Evolutionary conservation across 2,329 filamentous ascomycete genomes (phyloP), one percentile per base, ranked within the genome.

Genomic region (Aotearoamyces nothofagi): DNA sequence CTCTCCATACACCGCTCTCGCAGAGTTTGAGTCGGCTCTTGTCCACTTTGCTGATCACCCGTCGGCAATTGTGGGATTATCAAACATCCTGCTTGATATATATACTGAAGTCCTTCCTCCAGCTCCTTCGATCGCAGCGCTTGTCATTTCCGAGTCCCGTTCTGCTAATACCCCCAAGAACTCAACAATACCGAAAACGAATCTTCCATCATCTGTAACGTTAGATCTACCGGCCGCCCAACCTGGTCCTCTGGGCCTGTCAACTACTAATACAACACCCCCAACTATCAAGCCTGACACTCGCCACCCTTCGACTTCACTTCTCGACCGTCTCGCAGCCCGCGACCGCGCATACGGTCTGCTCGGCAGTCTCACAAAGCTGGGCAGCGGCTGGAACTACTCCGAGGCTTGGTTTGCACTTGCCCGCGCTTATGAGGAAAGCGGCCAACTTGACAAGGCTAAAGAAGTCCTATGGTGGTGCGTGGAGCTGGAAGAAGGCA

Each of bases 381-480:
- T 86, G 6, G 87, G 87, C 6, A 65, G 62, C 9, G 81, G 83
- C 0, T 98, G 90, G 90, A 87, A 94, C 52, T 70, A 78, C 49
- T 75, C 81, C 0, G 90, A 96, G 49, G 90, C 87, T 4, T 98
- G 90, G 90, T 87, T 83, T 46, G 70, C 78, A 4, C 66, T 98
- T 17, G 81, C 84, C 1, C 65, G 83, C 37, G 84, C 82, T 7
- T 81, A 94, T 46, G 90, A 98, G 53, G 72, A 84, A 47, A 80
- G 81, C 33, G 80, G 78, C 0, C 81, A 93, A 56, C 54, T 71
- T 2, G 80, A 90, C 20, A 92, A 87, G 58, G 79, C 90, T 9
- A 92, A 86, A 56, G 79, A 90, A 42, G 83, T 86, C 25, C 63
- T 96, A 5, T 96, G 90, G 90, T 96, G 87, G 84, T 92, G 86